phyloP scores from a whole-genome alignment of 305 asterid genomes.

The Solanum chacoense region DNA sequence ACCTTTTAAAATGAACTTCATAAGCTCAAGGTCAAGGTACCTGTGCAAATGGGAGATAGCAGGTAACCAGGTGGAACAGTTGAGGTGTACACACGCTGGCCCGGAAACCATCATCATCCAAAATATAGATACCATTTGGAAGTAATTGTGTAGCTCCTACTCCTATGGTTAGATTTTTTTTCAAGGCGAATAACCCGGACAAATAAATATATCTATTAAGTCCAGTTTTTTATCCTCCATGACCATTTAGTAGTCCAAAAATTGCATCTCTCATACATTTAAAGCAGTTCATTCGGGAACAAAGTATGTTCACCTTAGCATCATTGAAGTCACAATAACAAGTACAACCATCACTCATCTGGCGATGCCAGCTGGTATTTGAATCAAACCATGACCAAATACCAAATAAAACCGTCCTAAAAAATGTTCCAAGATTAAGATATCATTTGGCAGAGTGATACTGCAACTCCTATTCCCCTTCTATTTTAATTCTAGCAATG shows the following conservation, averaged over 20 bases:
- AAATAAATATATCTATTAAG: not conserved
- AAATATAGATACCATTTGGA: not conserved
- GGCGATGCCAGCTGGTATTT: not conserved
- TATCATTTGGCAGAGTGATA: not conserved
- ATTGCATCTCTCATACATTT: not conserved
- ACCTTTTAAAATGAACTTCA: not conserved
- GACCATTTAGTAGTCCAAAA: not conserved
- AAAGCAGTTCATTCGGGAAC: not conserved
- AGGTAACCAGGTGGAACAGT: not conserved
- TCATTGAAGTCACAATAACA: not conserved
- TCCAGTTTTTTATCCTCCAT: not conserved
- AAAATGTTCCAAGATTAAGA: not conserved
- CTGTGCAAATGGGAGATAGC: not conserved
- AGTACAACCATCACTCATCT: not conserved
- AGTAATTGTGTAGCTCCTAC: not conserved
- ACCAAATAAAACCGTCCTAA: not conserved
- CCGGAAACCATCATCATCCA: not conserved
- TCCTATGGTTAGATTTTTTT: not conserved
- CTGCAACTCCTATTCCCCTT: not conserved
- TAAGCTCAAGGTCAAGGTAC: not conserved
- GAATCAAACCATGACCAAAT: not conserved
- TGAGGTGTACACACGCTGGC: not conserved
- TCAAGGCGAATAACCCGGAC: not conserved
- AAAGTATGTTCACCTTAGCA: not conserved
- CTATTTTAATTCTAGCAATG: not conserved